Evolutionary conservation across 1,139 yeast species (phyloP).

Genomic region (Oligophagozyma castellii): DNA sequence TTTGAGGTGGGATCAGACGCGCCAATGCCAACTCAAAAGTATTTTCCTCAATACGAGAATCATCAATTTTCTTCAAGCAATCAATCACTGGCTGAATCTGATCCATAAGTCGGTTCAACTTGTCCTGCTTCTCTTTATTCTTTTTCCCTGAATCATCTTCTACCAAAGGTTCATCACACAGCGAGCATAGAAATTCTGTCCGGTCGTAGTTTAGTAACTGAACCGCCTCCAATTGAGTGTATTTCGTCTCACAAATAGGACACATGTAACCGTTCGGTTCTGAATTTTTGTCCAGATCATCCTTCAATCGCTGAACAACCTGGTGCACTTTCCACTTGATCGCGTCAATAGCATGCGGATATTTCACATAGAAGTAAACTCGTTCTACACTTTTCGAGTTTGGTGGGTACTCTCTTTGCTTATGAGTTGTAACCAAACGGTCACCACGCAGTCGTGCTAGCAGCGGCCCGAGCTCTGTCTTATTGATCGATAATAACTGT

Average conservation of each 20-base stretch:
- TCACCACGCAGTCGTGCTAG: constrained; percentile 79
- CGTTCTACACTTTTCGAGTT: constrained; percentile 58
- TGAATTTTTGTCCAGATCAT: constrained; percentile 67
- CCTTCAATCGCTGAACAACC: constrained; percentile 63
- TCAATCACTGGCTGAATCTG: constrained; percentile 84
- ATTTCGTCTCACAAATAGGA: constrained; percentile 70
- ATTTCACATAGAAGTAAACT: constrained; percentile 77
- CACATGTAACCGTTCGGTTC: constrained; percentile 93
- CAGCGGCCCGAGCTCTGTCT: constrained; percentile 74
- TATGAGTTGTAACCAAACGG: constrained; percentile 48
- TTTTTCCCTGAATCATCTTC: constrained; percentile 87
- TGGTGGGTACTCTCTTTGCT: constrained; percentile 72
- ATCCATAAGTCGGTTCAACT: constrained; percentile 70
- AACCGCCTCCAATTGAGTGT: constrained; percentile 78
- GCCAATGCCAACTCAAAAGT: constrained; percentile 71
- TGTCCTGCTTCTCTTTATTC: constrained; percentile 69
- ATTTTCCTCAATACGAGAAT: constrained; percentile 72
- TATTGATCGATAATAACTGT: constrained; percentile 64
- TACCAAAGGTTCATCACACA: constrained; percentile 58
- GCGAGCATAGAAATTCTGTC: constrained; percentile 71
- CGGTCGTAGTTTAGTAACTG: constrained; percentile 67
- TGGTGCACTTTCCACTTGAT: constrained; percentile 94
- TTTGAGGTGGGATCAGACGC: constrained; percentile 72
- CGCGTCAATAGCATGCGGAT: constrained; percentile 88
- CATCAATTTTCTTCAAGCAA: constrained; percentile 75